These are phyloP conservation scores for Abelmoschus esculentus DNA, from an alignment of 345 rosid species.

Conservation along the genomic window DNA sequence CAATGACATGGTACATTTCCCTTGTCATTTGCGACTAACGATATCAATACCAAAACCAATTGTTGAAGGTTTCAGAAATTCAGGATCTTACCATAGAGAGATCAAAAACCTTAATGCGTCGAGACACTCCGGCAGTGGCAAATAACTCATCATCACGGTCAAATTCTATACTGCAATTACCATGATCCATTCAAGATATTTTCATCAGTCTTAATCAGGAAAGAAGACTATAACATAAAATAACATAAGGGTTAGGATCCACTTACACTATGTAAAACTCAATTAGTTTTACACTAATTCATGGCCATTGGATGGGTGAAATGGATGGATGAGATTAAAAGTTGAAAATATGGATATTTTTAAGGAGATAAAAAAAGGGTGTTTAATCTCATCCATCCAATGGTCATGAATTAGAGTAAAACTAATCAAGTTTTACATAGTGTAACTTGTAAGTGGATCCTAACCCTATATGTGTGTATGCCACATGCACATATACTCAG, in stretches of 20 bases:
- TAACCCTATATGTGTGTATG: neutral
- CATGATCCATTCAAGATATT: conserved; percentile 8
- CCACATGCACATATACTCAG: neutral
- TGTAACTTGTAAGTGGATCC: too few relatives aligned
- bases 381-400: too few relatives aligned
- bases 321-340: too few relatives aligned
- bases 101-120: conserved; percentile 87
- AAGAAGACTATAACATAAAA: neutral
- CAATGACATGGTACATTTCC: neutral
- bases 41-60: neutral
- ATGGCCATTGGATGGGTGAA: too few relatives aligned
- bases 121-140: conserved; percentile 95
- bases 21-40: neutral
- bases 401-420: too few relatives aligned
- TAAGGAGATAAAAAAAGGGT: too few relatives aligned
- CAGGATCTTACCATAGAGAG: conserved; percentile 61
- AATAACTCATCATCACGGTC: conserved; percentile 89
- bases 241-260: too few relatives aligned
- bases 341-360: too few relatives aligned
- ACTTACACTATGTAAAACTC: too few relatives aligned
- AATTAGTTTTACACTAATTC: too few relatives aligned
- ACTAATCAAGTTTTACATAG: too few relatives aligned
- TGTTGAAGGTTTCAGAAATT: neutral
- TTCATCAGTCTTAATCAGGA: conserved; percentile 10
- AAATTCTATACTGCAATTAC: conserved; percentile 69